These are phyloP conservation scores for Xylaria sp. DNA, from an alignment of 2,329 filamentous ascomycete genomes.

Conservation along the genomic window DNA sequence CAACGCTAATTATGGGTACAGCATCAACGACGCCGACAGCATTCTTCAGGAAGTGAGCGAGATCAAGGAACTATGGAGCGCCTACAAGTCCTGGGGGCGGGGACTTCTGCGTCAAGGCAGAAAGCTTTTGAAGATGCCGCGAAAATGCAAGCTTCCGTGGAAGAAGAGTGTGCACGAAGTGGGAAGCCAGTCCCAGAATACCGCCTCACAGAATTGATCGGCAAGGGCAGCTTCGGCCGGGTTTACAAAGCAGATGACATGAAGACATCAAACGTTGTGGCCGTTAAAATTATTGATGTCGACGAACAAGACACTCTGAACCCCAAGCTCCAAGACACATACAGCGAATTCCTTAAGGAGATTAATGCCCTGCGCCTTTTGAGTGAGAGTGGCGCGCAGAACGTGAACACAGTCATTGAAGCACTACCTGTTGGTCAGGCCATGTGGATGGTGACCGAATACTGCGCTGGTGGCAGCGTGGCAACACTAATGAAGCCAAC, in stretches of 20 bases:
- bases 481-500: slow-evolving; percentile 77
- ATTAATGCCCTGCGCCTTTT: slow-evolving; percentile 76
- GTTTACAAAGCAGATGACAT: slow-evolving; percentile 72
- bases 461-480: slow-evolving; percentile 86
- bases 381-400: slow-evolving; percentile 77
- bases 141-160: slow-evolving; percentile 73
- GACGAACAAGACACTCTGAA: slow-evolving; percentile 78
- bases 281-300: slow-evolving; percentile 86
- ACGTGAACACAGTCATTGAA: slow-evolving; percentile 84
- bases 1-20: slow-evolving; percentile 19
- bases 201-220: slow-evolving; percentile 76
- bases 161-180: slow-evolving; percentile 68
- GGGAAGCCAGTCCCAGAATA: slow-evolving; percentile 72
- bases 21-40: slow-evolving; percentile 15
- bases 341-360: slow-evolving; percentile 75
- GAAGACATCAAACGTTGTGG: slow-evolving; percentile 66
- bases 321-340: slow-evolving; percentile 72
- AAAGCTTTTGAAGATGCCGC: slow-evolving; percentile 75
- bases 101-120: slow-evolving; percentile 48
- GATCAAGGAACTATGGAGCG: slow-evolving; percentile 42
- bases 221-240: slow-evolving; percentile 78
- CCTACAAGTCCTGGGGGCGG: slow-evolving; percentile 44
- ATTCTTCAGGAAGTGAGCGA: slow-evolving; percentile 20
- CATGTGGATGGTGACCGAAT: slow-evolving; percentile 90
- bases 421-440: slow-evolving; percentile 80